Conservation (phyloP, 192 early-diverging fungal genomes). For the Umbelopsis vinacea region DNA sequence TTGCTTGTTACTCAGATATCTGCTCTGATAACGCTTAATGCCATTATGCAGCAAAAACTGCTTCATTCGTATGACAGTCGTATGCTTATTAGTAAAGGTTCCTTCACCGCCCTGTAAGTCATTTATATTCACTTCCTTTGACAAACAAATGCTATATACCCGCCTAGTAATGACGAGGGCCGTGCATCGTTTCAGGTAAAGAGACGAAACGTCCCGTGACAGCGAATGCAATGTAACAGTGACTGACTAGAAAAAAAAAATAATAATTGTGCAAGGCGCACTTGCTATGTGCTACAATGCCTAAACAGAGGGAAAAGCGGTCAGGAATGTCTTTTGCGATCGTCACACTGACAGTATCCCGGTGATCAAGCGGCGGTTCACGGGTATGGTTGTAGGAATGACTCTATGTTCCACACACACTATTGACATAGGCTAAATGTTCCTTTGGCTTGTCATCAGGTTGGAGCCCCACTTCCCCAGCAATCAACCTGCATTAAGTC, state of each 20-base stretch:
- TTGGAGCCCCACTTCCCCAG: no score
- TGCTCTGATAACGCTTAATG: conserved; percentile 3
- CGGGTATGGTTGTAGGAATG: not conserved
- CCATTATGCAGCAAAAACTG: not conserved
- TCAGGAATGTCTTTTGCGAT: not conserved
- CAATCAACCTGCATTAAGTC: no score
- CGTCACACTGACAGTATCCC: conserved; percentile 22
- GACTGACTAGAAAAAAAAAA: not conserved
- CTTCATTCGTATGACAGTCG: no score
- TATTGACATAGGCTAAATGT: no score
- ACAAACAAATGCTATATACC: no score
- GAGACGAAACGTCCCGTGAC: conserved; percentile 15
- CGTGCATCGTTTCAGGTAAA: conserved; percentile 1
- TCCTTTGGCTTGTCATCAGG: no score
- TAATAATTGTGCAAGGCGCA: no score
- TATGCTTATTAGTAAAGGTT: no score
- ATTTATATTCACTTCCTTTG: no score
- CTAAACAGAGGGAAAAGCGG: not conserved
- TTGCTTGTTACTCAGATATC: conserved; percentile 6
- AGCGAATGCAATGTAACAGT: conserved; percentile 17
- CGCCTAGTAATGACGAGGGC: not conserved
- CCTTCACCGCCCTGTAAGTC: no score
- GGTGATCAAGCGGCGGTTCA: conserved; percentile 20
- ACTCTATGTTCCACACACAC: no score
- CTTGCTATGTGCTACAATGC: not conserved